Percentiles rank a stretch among this genome's conserved stretches.
Conservation (phyloP, 2,329 filamentous ascomycete species). For the Neofusicoccum ribis region DNA sequence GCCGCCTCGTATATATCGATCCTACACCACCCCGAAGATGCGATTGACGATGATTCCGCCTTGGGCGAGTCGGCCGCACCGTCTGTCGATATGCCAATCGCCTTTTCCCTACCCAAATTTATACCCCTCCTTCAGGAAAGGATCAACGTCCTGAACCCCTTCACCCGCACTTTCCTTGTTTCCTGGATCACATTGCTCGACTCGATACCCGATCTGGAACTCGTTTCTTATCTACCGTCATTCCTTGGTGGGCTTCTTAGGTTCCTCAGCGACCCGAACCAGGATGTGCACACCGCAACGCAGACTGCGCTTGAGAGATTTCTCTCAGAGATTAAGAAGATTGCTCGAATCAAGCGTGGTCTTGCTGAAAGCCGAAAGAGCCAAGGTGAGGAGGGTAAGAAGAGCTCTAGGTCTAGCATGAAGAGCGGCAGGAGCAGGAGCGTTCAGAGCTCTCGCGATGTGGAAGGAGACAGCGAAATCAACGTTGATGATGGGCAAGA, state of each 20-base stretch:
- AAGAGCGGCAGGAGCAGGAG: slow-evolving; percentile 33
- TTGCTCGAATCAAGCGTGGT: slow-evolving; percentile 87
- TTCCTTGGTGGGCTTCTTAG: slow-evolving; percentile 88
- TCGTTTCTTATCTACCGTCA: slow-evolving; percentile 88
- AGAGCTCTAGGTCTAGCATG: slow-evolving; percentile 63
- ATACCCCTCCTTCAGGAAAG: slow-evolving; percentile 92
- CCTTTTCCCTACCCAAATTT: slow-evolving; percentile 87
- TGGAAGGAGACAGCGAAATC: slow-evolving; percentile 59
- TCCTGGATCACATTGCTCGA: slow-evolving; percentile 94
- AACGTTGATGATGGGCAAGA: slow-evolving; percentile 51
- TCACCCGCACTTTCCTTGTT: slow-evolving; percentile 91
- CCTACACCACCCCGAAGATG: slow-evolving; percentile 64
- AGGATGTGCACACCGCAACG: slow-evolving; percentile 92
- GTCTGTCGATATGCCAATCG: slow-evolving; percentile 63
- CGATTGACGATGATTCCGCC: slow-evolving; percentile 46
- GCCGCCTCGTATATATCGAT: slow-evolving; percentile 93
- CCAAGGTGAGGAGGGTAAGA: slow-evolving; percentile 65
- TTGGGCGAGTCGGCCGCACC: slow-evolving; percentile 23
- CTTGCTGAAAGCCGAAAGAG: slow-evolving; percentile 81
- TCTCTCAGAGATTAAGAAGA: slow-evolving; percentile 89
- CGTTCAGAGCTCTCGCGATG: slow-evolving; percentile 26
- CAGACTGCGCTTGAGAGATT: slow-evolving; percentile 88
- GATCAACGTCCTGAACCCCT: slow-evolving; percentile 92
- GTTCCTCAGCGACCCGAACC: slow-evolving; percentile 87
- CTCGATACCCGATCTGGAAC: slow-evolving; percentile 93